phyloP scores from a whole-genome alignment of 192 early-diverging fungal genomes.

The Coemansia aciculifera region DNA sequence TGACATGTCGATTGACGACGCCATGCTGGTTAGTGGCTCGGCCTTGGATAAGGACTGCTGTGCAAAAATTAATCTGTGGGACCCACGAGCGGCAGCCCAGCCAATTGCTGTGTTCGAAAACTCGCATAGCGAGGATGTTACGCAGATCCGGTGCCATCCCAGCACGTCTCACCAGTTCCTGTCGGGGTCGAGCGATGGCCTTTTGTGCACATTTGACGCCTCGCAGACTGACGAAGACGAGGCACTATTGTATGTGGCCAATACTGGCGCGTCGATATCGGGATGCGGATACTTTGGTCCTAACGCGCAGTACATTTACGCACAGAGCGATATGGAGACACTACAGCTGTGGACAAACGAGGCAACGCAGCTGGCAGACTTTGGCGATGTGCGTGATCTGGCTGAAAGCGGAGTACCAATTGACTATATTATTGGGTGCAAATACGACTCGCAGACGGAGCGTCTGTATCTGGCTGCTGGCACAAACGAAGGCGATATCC shows the following conservation, averaged over 20 bases:
- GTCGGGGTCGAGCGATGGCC: constrained; percentile 72
- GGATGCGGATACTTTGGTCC: constrained; percentile 92
- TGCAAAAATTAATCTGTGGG: constrained; percentile 51
- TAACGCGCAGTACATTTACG: constrained; percentile 82
- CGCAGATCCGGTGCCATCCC: constrained; percentile 71
- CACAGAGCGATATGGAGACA: constrained; percentile 88
- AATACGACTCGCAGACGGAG: constrained; percentile 66
- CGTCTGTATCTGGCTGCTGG: constrained; percentile 81
- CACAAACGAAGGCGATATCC: constrained; percentile 71
- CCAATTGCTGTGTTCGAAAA: constrained; percentile 48
- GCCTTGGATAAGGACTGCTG: constrained; percentile 29
- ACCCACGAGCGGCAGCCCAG: constrained; percentile 20
- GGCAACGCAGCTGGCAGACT: constrained; percentile 59
- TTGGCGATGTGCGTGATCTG: constrained; percentile 78
- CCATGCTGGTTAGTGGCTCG: constrained; percentile 36
- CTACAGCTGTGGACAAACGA: constrained; percentile 72
- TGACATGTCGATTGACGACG: constrained; percentile 31
- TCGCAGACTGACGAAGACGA: constrained; percentile 85
- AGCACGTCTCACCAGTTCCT: constrained; percentile 57
- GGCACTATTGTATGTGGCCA: constrained; percentile 77
- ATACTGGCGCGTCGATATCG: constrained; percentile 79
- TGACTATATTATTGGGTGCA: constrained; percentile 84
- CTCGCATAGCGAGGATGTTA: constrained; percentile 77
- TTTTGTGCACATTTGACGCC: constrained; percentile 75
- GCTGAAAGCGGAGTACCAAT: constrained; percentile 53